Percentiles rank a stretch among this genome's conserved stretches.
These are phyloP conservation scores for Vickermania spadyakhi DNA, from an alignment of 208 protist genomes.

Conservation along the genomic window DNA sequence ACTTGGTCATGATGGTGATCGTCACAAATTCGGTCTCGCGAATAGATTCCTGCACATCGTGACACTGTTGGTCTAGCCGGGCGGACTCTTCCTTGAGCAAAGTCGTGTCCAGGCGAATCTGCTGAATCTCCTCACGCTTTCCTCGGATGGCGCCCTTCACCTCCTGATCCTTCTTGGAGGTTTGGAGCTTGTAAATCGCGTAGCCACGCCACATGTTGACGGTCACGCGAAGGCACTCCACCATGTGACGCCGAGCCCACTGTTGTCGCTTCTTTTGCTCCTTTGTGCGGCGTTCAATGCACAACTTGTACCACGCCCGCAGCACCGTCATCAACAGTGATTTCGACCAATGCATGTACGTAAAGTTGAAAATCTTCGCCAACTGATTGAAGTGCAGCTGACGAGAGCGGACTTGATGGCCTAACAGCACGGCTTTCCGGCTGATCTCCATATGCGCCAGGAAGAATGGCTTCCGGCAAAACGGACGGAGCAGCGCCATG, in stretches of 20 bases:
- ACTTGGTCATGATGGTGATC: conserved; percentile 24
- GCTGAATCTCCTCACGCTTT: conserved; percentile 23
- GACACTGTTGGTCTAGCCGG: conserved; percentile 12
- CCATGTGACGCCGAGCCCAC: conserved; percentile 43
- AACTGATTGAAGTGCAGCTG: conserved; percentile 49
- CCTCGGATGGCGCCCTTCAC: conserved; percentile 25
- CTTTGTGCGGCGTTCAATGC: conserved; percentile 30
- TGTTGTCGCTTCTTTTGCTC: conserved; percentile 46
- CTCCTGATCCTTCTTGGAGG: conserved; percentile 23
- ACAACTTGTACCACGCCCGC: conserved; percentile 43
- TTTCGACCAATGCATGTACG: conserved; percentile 41
- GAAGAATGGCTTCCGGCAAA: conserved; percentile 63
- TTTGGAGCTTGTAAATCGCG: conserved; percentile 28
- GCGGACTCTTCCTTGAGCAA: conserved; percentile 12
- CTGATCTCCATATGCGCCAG: conserved; percentile 54
- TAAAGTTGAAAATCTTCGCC: conserved; percentile 37
- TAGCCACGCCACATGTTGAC: conserved; percentile 52
- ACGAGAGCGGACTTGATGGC: conserved; percentile 28
- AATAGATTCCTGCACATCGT: conserved; percentile 26
- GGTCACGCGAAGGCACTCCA: conserved; percentile 27
- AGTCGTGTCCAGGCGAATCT: conserved; percentile 21
- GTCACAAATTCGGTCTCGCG: conserved; percentile 17
- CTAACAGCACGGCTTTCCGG: conserved; percentile 22
- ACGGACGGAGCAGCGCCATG: conserved; percentile 24
- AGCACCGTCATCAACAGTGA: conserved; percentile 43